Evolutionary conservation across 1,139 yeast genomes (phyloP), one percentile per base, ranked within the genome.

Genomic region (Suhomyces chickasaworum): DNA sequence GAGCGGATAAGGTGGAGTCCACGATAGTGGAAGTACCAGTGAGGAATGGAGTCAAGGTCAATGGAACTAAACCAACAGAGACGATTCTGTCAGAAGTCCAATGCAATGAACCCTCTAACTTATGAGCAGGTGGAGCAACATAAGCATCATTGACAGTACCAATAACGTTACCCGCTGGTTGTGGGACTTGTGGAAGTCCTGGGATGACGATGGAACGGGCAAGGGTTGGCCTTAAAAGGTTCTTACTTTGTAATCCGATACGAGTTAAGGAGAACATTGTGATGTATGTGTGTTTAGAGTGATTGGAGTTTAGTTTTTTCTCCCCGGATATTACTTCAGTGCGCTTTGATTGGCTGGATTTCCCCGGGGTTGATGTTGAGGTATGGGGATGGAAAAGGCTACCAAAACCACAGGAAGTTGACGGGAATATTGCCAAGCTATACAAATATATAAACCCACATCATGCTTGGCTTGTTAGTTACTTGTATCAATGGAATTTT

Each of bases 91-190:
- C 93, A 50, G 77, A 69, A 41, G 84, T 78, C 95, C 95, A 86
- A 68, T 86, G 93, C 54, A 73, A 69, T 9, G 89, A 81, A 25
- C 93, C 93, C 53, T 84, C 84, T 21, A 65, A 53, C 56, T 73
- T 80, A 53, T 74, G 69, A 12, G 83, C 65, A 41, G 71, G 64
- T 44, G 93, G 93, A 7, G 81, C 76, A 7, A 74, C 71, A 57
- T 78, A 83, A 18, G 93, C 88, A 53, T 86, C 93, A 61, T 86
- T 86, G 35, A 86, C 89, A 6, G 86, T 80, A 22, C 91, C 95
- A 33, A 82, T 81, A 45, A 86, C 78, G 62, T 78, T 72, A 36
- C 93, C 90, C 47, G 93, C 88, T 34, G 91, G 90, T 64, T 85
- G 91, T 47, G 87, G 86, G 46, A 83, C 77, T 61, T 70, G 78